Base-by-base conservation (phyloP, 495 filamentous ascomycete genomes). In the Bacidia gigantensis region DNA sequence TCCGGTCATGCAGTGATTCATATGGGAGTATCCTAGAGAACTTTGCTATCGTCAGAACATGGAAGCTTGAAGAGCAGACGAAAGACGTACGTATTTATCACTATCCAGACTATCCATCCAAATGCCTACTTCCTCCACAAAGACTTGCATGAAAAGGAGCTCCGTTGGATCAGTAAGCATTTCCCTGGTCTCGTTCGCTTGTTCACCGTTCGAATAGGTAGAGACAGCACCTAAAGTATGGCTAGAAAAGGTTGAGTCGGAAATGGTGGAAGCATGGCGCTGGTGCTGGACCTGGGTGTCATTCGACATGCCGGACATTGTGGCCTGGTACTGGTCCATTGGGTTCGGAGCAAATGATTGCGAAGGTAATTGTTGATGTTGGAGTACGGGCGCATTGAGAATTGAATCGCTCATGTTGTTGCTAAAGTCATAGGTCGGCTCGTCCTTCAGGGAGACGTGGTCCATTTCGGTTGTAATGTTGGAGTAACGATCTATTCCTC, bases 101-200 rank as follows among this genome's bases (percentile, higher is more conserved):
- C 77, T 75, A 69, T 95, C 86, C 70, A 95, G 78, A 45, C 80
- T 85, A 64, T 97, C 92, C 87, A 98, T 92, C 86, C 90, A 95
- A 17, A 86, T 65, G 2, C 86, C 89, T 14, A 98, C 84, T 57
- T 95, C 85, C 60, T 94, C 87, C 23, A 92, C 80, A 62, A 94
- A 98, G 0, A 86, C 80, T 62, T 93, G 87, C 79, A 98, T 85
- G 59, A 87, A 86, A 39, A 81, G 71, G 1, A 88, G 74, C 62
- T 95, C 86, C 43, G 94, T 84, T 2, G 81, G 78, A 12, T 76
- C 76, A 52, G 76, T 77, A 23, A 96, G 69, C 56, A 75, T 84
- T 29, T 62, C 63, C 40, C 63, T 53, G 26, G 55, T 59, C 52
- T 79, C 74, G 59, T 64, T 75, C 17, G 72, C 68, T n/a, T 73